A percentile compares a stretch with the other conserved stretches of the same genome.
These are phyloP conservation scores for Nicotiana sylvestris DNA, from an alignment of 257 asterid genomes.

Conservation along the genomic window DNA sequence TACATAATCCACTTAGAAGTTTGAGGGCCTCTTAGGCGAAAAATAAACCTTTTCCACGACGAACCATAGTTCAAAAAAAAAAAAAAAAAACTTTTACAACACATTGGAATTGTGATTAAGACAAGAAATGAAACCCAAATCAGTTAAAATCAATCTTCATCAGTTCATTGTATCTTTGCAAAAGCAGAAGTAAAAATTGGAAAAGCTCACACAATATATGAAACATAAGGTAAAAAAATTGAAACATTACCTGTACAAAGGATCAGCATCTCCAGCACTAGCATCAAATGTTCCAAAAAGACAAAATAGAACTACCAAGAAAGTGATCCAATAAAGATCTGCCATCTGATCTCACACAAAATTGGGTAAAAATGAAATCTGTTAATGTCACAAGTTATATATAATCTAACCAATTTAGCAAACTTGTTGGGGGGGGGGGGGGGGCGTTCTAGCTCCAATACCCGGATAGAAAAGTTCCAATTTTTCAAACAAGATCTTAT, in stretches of 20 bases:
- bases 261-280: slow-evolving; percentile 44
- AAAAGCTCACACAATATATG: background rate
- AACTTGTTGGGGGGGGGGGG: too few relatives aligned
- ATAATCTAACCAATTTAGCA: background rate
- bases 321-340: slow-evolving; percentile 15
- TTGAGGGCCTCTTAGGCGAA: background rate
- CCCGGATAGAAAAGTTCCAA: too few relatives aligned
- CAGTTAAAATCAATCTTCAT: background rate
- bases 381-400: background rate
- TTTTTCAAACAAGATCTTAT: too few relatives aligned
- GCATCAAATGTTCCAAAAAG: slow-evolving; percentile 33
- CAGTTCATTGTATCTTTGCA: too few relatives aligned
- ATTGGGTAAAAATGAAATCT: too few relatives aligned
- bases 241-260: slow-evolving; percentile 23
- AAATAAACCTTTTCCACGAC: background rate
- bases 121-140: background rate
- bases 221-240: background rate
- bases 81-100: background rate
- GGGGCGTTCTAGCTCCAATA: too few relatives aligned
- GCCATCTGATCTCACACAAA: slow-evolving; percentile 22
- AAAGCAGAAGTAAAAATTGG: background rate
- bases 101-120: background rate
- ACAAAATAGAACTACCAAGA: slow-evolving; percentile 21
- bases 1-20: background rate
- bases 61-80: background rate